These are phyloP conservation scores for Colletotrichum godetiae DNA, from an alignment of 2,329 filamentous ascomycete genomes.

Conservation along the genomic window DNA sequence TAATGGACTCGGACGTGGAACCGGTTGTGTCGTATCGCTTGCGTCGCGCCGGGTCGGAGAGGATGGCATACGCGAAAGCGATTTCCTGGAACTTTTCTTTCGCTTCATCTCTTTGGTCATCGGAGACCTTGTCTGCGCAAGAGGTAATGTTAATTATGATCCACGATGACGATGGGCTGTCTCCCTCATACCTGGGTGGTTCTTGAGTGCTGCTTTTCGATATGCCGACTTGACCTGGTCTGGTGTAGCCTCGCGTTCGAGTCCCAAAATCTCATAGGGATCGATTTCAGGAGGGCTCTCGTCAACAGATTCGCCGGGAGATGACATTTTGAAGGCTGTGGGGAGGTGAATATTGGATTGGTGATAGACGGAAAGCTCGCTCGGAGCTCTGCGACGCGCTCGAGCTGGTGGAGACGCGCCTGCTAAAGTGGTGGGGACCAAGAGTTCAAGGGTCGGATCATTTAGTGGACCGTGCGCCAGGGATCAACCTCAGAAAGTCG, in stretches of 20 bases:
- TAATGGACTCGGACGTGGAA: constrained; percentile 84
- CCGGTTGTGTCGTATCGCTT: constrained; percentile 91
- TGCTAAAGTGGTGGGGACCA: constrained; percentile 30
- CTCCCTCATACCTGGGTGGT: constrained; percentile 78
- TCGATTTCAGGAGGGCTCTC: constrained; percentile 72
- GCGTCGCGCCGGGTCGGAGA: constrained; percentile 84
- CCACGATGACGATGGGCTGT: not conserved
- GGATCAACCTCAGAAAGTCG: not conserved
- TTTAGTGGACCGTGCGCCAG: not conserved
- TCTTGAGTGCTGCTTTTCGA: constrained; percentile 86
- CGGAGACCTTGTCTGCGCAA: constrained; percentile 77
- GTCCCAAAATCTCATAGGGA: constrained; percentile 83
- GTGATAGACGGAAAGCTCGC: not conserved
- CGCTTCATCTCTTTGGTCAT: constrained; percentile 76
- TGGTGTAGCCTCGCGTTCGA: constrained; percentile 77
- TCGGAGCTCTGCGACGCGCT: constrained; percentile 25
- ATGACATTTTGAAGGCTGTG: constrained; percentile 26
- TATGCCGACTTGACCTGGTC: constrained; percentile 92
- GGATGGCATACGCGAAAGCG: constrained; percentile 92
- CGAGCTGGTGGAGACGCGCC: constrained; percentile 28
- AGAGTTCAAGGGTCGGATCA: not conserved
- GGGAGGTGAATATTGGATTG: constrained; percentile 9
- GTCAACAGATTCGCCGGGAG: constrained; percentile 62
- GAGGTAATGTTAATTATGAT: not conserved
- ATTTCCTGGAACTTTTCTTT: constrained; percentile 88